These are phyloP conservation scores for Jacaranda mimosifolia DNA, from an alignment of 257 asterid genomes.

Conservation along the genomic window DNA sequence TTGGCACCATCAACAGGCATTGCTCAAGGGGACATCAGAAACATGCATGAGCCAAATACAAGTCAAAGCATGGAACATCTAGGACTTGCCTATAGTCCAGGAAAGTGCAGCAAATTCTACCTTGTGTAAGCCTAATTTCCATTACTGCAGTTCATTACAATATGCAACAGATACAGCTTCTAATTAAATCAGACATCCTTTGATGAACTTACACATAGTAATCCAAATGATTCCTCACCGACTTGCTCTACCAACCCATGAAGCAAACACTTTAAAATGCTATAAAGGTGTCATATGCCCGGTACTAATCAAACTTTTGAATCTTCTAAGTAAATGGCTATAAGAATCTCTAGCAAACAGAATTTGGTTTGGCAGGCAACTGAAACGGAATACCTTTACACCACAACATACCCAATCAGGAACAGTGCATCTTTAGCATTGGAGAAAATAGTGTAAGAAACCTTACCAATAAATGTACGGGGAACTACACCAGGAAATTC, in stretches of 20 bases:
- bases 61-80: too few relatives aligned
- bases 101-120: too few relatives aligned
- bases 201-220: constrained; percentile 18
- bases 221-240: constrained; percentile 17
- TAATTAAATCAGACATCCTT: too few relatives aligned
- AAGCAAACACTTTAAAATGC: not conserved
- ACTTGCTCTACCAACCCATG: not conserved
- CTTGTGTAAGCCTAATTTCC: too few relatives aligned
- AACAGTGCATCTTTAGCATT: not conserved
- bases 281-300: not conserved
- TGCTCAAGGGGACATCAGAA: too few relatives aligned
- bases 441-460: constrained; percentile 24
- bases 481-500: constrained; percentile 98
- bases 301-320: not conserved
- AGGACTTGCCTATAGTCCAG: too few relatives aligned
- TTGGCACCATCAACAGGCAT: too few relatives aligned
- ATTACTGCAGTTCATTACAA: too few relatives aligned
- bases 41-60: too few relatives aligned
- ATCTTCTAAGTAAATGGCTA: constrained; percentile 16
- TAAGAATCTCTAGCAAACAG: not conserved
- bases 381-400: constrained; percentile 4
- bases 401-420: not conserved
- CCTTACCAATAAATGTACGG: constrained; percentile 89
- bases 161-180: not conserved
- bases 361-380: constrained; percentile 24